phyloP scores from a whole-genome alignment of 371 early-diverging fungal genomes.

The Mucor ambiguus region DNA sequence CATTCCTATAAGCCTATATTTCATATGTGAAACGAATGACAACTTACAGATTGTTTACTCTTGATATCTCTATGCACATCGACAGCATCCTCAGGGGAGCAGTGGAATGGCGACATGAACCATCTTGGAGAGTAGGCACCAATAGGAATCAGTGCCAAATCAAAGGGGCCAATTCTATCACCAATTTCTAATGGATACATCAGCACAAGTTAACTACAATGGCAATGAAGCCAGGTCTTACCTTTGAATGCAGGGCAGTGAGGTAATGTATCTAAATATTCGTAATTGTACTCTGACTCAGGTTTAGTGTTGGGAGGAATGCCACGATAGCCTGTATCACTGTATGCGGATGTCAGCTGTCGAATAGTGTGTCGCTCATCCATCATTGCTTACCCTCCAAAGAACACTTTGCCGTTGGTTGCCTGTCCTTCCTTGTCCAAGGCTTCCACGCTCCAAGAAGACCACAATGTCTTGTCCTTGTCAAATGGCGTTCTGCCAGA shows the following conservation, averaged over 20 bases:
- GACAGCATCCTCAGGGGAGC: slow-evolving; percentile 78
- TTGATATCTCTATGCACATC: slow-evolving; percentile 73
- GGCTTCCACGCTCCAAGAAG: slow-evolving; percentile 64
- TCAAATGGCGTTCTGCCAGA: slow-evolving; percentile 68
- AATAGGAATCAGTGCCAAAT: slow-evolving; percentile 78
- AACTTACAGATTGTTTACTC: slow-evolving; percentile 66
- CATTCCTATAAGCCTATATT: background rate
- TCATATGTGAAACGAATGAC: slow-evolving; percentile 3
- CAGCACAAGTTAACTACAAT: background rate
- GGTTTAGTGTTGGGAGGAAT: slow-evolving; percentile 31
- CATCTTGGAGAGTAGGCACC: slow-evolving; percentile 81
- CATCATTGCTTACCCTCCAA: slow-evolving; percentile 56
- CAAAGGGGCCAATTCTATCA: slow-evolving; percentile 67
- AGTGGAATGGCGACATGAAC: slow-evolving; percentile 73
- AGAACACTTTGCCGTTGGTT: slow-evolving; percentile 57
- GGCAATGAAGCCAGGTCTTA: background rate
- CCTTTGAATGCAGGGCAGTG: slow-evolving; percentile 81
- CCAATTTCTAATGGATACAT: slow-evolving; percentile 60
- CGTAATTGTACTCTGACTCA: slow-evolving; percentile 33
- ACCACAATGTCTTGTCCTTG: slow-evolving; percentile 75
- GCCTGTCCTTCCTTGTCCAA: slow-evolving; percentile 32
- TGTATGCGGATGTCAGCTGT: slow-evolving; percentile 11
- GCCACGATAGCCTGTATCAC: slow-evolving; percentile 77
- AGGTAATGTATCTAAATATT: slow-evolving; percentile 49
- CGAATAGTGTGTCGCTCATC: background rate